Conservation (phyloP, 257 asterid genomes). For the Nemophila menziesii region DNA sequence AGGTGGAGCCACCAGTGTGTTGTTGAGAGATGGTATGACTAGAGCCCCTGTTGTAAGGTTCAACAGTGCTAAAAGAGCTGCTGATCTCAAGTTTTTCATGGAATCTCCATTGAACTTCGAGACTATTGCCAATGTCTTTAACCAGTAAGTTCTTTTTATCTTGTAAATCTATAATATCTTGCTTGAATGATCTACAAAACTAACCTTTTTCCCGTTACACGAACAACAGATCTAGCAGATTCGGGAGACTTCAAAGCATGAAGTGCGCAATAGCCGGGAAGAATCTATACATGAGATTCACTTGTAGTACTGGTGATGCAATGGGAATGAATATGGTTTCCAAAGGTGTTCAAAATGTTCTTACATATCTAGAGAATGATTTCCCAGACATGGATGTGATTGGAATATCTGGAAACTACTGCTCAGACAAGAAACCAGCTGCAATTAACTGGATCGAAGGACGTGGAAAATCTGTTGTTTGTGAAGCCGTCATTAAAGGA, state of each 20-base stretch:
- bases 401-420: conserved; percentile 41
- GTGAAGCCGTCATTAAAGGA: conserved; percentile 41
- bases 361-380: conserved; percentile 32
- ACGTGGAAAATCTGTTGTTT: conserved; percentile 42
- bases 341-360: conserved; percentile 44
- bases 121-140: conserved; percentile 33
- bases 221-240: conserved; percentile 53
- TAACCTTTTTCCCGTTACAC: conserved; percentile 1
- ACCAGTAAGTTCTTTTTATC: conserved; percentile 23
- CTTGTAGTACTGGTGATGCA: conserved; percentile 49
- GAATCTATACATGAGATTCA: conserved; percentile 37
- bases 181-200: not conserved
- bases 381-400: conserved; percentile 47
- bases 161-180: too few relatives aligned
- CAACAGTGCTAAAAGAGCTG: conserved; percentile 34
- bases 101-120: conserved; percentile 37
- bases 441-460: conserved; percentile 56
- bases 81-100: conserved; percentile 37
- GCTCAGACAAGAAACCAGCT: conserved; percentile 46
- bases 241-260: conserved; percentile 34
- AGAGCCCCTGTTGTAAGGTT: conserved; percentile 60
- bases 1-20: conserved; percentile 38
- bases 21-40: conserved; percentile 44
- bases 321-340: conserved; percentile 62
- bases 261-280: conserved; percentile 46